Evolutionary conservation across 257 asterid species (phyloP).

Genomic region (Ocimum tenuiflorum): DNA sequence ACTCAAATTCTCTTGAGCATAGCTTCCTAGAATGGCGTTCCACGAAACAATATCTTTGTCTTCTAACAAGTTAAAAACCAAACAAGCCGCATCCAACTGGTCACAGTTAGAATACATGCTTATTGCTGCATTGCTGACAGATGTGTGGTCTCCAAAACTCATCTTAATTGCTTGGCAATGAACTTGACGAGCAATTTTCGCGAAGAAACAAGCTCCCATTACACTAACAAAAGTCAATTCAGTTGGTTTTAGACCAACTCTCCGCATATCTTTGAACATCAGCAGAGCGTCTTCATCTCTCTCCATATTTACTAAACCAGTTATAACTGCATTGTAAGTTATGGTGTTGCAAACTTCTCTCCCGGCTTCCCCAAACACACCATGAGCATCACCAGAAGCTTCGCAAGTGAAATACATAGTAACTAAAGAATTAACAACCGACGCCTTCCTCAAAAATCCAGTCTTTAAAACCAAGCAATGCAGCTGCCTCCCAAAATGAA

Average conservation of each 20-base stretch:
- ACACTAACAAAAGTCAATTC: slow-evolving; percentile 63
- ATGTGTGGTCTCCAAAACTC: slow-evolving; percentile 44
- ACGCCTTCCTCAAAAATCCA: slow-evolving; percentile 45
- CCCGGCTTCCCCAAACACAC: slow-evolving; percentile 50
- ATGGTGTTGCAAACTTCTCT: slow-evolving; percentile 40
- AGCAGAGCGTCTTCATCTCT: slow-evolving; percentile 50
- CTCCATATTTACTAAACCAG: slow-evolving; percentile 55
- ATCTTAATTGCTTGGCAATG: slow-evolving; percentile 50
- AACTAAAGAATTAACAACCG: slow-evolving; percentile 67
- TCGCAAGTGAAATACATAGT: slow-evolving; percentile 61
- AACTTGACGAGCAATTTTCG: slow-evolving; percentile 41
- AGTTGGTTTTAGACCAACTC: slow-evolving; percentile 47
- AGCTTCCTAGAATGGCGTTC: slow-evolving; percentile 71
- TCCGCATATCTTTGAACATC: slow-evolving; percentile 51
- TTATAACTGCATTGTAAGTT: slow-evolving; percentile 57
- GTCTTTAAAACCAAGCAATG: slow-evolving; percentile 60
- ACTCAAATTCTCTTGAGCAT: slow-evolving; percentile 38
- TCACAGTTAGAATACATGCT: slow-evolving; percentile 64
- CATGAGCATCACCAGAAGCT: slow-evolving; percentile 37
- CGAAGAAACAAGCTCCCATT: slow-evolving; percentile 47
- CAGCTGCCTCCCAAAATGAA: slow-evolving; percentile 58
- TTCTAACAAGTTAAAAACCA: slow-evolving; percentile 36
- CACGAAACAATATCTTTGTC: slow-evolving; percentile 61
- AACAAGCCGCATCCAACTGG: slow-evolving; percentile 37
- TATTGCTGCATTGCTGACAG: slow-evolving; percentile 65